Evolutionary conservation across 371 early-diverging fungal species (phyloP), one percentile per base, ranked within the genome.

Genomic region (Nosema muscidifuracis): DNA sequence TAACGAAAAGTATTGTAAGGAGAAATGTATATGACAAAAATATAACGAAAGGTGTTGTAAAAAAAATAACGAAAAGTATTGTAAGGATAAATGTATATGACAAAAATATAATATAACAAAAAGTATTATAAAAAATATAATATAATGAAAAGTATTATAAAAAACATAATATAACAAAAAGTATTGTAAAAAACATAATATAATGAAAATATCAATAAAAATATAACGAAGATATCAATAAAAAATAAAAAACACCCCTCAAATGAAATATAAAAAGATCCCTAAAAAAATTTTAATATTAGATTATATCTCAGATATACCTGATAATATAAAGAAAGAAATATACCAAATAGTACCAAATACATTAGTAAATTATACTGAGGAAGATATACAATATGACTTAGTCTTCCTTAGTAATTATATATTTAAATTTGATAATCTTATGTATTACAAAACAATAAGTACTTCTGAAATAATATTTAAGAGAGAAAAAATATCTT

Each of bases 241-340:
- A 47, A 47, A 47, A 47, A 12, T 10, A 12, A 12, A 4, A 47
- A 28, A 55, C 24, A 30, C 31, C 30, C 56, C 20, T 28, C 2
- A 6, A 30, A 20, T 15, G 2, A 10, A 20, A 2, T 20, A 20
- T 55, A 55, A 55, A 24, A 55, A 55, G 31, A 55, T 28, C 31
- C 56, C 56, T 28, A 55, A 55, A 30, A 55, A 30, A 6, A 55
- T 55, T 30, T 30, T 55, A 28, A 55, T 55, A 7, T 28, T 55
- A 24, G 28, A 55, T 30, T 20, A 55, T 10, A 55, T 55, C 31
- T 3, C 6, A 7, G 7, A 2, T 2, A 3, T 28, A 55, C 7
- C 31, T 12, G 26, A 47, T 10, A n/a, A 47, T n/a, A 4, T 47
- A 20, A 47, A 47, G n/a, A 20, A 12, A 20, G n/a, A 47, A n/a